Conservation (phyloP, 257 asterid genomes). For the Haberlea rhodopensis region DNA sequence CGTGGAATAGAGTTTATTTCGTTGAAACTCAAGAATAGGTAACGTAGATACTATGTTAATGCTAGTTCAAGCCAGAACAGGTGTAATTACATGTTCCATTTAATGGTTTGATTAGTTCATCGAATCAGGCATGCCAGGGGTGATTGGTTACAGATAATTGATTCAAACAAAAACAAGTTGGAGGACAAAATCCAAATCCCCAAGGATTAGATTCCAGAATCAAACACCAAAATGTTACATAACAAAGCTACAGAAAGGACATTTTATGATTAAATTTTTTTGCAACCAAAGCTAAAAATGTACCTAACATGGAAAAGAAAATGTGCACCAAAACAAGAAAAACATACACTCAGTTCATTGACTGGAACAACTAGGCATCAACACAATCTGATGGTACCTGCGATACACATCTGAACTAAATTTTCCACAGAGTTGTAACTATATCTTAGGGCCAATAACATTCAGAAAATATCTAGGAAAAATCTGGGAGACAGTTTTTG, state of each 20-base stretch:
- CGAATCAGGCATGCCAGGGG: not conserved
- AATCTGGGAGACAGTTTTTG: too few relatives aligned
- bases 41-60: not conserved
- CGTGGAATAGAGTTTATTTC: conserved; percentile 13
- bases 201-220: too few relatives aligned
- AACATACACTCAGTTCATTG: not conserved
- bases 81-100: not conserved
- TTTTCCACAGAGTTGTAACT: too few relatives aligned
- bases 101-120: not conserved
- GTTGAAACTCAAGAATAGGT: not conserved
- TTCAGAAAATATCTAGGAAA: too few relatives aligned
- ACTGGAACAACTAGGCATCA: not conserved
- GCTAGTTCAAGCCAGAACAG: not conserved
- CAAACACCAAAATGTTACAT: not conserved
- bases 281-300: not conserved
- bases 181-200: not conserved
- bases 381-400: too few relatives aligned
- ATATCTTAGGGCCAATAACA: too few relatives aligned
- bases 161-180: not conserved
- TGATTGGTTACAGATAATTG: not conserved
- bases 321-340: not conserved
- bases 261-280: conserved; percentile 13
- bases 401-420: too few relatives aligned
- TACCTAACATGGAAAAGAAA: not conserved
- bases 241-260: not conserved